Percentiles rank a stretch among this genome's conserved stretches.
Conservation (phyloP, 768 basidiomycete species). For the Tulasnella sp. region DNA sequence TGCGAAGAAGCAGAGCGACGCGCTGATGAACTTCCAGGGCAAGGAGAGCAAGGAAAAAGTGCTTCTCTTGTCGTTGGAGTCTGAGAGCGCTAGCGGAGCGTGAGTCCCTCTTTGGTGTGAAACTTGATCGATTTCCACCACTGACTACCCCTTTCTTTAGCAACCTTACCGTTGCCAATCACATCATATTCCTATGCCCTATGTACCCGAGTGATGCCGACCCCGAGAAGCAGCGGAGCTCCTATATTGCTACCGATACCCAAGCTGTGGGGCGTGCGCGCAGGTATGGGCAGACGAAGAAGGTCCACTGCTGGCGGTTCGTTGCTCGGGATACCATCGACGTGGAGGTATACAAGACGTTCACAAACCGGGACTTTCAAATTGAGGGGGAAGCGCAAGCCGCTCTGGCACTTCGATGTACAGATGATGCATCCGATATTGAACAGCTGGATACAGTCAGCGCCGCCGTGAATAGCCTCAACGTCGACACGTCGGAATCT, state of each 20-base stretch:
- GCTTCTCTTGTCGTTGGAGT: slow-evolving; percentile 82
- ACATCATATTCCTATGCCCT: slow-evolving; percentile 90
- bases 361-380: slow-evolving; percentile 6
- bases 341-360: slow-evolving; percentile 51
- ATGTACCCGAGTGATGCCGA: slow-evolving; percentile 46
- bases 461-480: background rate
- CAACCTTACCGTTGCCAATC: slow-evolving; percentile 87
- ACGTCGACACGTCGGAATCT: background rate
- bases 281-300: slow-evolving; percentile 71
- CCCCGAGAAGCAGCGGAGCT: slow-evolving; percentile 40
- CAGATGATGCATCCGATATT: background rate
- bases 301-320: slow-evolving; percentile 73
- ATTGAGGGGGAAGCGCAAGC: background rate
- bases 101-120: slow-evolving; percentile 8
- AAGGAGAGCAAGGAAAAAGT: slow-evolving; percentile 58
- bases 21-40: slow-evolving; percentile 77
- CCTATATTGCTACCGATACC: slow-evolving; percentile 73
- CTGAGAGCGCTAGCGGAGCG: slow-evolving; percentile 88
- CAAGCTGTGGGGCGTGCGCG: slow-evolving; percentile 76
- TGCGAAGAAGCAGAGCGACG: slow-evolving; percentile 66
- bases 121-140: background rate
- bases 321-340: slow-evolving; percentile 83
- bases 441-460: background rate
- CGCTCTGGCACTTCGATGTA: background rate
- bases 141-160: slow-evolving; percentile 16